Base-by-base conservation (phyloP, 352 stramenopile genomes). In the Phytophthora idaei region DNA sequence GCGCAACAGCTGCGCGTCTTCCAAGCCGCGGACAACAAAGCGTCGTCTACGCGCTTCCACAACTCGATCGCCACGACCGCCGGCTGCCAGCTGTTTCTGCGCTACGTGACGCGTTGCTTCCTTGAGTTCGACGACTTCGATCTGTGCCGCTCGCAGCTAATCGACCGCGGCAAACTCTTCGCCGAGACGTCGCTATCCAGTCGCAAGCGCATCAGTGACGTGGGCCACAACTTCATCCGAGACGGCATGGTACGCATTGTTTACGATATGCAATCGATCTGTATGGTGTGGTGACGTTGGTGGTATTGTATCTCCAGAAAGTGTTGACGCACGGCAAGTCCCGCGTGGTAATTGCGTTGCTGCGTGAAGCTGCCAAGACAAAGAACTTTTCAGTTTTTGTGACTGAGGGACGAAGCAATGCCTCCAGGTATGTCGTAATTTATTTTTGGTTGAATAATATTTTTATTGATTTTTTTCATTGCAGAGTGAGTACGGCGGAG, bases 301-400 rank as follows among this genome's bases (percentile, higher is more conserved):
- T 57, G 1, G 29, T 61, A 21, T 3, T 45, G 49, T 58, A 44
- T 27, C 17, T 69, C 15, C 36, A 92, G 83, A 86, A 83, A 52
- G 93, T 99, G 21, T 65, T 99, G 44, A 98, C 93, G 2, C 96
- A 99, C 76, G 97, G 97, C 37, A 91, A 89, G 61, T 98, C 87
- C 51, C 83, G 92, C 9, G 96, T 99, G 0, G 96, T 98, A 5
- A 93, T 96, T 37, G 84, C 84, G 15, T 71, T 99, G 49, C 73
- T 99, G 31, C 69, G 92, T 17, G 83, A 97, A 70, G 96, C 96
- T 5, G 93, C 93, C 12, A 89, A 97, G 61, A 95, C 80, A 34
- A 97, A 97, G 59, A 85, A 98, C 57, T 99, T 99, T 73, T 92
- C 85, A 8, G 89, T 99, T 4, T 88, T 98, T 47, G 85, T 98